A percentile compares a stretch with the other conserved stretches of the same genome.
Conservation (phyloP, 2,329 filamentous ascomycete species). For the Calonectria pauciramosa region DNA sequence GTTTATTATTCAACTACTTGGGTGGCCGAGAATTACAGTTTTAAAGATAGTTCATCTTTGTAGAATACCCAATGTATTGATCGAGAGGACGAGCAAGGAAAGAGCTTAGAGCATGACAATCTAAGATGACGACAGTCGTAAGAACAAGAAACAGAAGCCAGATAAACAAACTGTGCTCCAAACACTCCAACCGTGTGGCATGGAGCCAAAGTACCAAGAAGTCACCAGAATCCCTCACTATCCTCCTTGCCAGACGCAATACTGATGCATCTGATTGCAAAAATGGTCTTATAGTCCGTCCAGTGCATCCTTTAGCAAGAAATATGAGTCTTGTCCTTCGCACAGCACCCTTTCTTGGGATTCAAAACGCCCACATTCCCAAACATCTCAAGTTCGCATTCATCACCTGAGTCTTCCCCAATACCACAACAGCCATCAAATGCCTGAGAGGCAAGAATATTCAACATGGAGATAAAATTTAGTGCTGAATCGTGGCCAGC, state of each 20-base stretch:
- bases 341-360: neutral
- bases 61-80: neutral
- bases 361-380: neutral
- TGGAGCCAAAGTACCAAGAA: neutral
- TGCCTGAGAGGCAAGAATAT: neutral
- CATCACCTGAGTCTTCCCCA: neutral
- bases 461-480: neutral
- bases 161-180: no score
- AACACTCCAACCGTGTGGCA: neutral
- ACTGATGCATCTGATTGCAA: neutral
- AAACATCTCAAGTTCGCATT: neutral
- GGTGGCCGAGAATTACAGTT: no score
- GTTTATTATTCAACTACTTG: no score
- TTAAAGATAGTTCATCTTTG: neutral
- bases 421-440: neutral
- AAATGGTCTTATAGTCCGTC: neutral
- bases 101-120: neutral
- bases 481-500: neutral
- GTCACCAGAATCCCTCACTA: neutral
- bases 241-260: neutral
- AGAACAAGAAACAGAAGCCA: no score
- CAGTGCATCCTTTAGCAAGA: accelerated
- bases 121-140: no score
- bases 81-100: neutral
- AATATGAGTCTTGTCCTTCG: neutral